Base-by-base conservation (phyloP, 148 eudicot species). In the Fallopia convolvulus region DNA sequence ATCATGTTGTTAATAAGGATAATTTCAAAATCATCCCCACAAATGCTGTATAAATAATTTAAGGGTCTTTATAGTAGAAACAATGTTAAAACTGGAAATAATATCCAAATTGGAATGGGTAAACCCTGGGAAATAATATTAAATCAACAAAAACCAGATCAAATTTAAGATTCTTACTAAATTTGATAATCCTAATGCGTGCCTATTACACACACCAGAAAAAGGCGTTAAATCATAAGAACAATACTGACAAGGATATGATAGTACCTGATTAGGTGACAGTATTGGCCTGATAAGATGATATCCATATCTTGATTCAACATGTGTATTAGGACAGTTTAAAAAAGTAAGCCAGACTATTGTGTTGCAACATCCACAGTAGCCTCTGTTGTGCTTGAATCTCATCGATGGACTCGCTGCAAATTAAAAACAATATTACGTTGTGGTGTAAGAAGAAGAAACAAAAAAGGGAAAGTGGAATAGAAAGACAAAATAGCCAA, bases 311-410 rank as follows among this genome's bases (percentile, higher is more conserved):
- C 68, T 55, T 61, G 73, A 72, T 47, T 61, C 76, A 75, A 56
- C 75, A 65, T 65, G 80, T 66, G 74, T 21, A 47, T 81, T 83
- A n/a, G 84, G 79, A 80, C 92, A 90, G 47, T 77, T 83, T 74
- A 84, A 56, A 79, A 84, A 81, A n/a, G 73, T 80, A 30, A 87
- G 85, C 99, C 99, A 95, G 50, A 88, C 92, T 21, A 92, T 76
- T 30, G 83, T 66, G 36, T 66, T 48, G 80, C 99, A 95, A 47
- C 66, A 81, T 72, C 53, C 70, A 76, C 99, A 95, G 80, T 82
- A 95, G 72, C 90, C 97, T 81, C 97, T 84, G 77, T 84, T 72
- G 75, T 77, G 87, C 79, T 78, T 82, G 81, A 80, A 77, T 82
- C 78, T 86, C 83, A 85, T 77, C 0, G 76, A 79, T 26, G 85